Conservation (phyloP, 2,329 filamentous ascomycete genomes). For the Neobulgaria alba region DNA sequence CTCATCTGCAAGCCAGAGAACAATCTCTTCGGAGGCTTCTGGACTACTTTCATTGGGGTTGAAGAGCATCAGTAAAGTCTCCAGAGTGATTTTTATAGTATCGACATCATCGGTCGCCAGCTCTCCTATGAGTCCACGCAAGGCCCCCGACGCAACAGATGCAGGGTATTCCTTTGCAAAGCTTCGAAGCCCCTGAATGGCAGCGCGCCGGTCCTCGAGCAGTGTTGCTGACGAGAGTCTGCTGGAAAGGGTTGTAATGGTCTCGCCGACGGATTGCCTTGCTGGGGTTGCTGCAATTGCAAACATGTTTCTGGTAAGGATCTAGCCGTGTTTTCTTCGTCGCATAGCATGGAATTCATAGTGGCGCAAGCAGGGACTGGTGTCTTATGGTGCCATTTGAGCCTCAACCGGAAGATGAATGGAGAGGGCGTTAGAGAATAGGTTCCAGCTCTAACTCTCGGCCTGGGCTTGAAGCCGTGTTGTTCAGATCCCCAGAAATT, state of each 20-base stretch:
- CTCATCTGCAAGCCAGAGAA: constrained; percentile 92
- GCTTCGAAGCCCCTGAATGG: constrained; percentile 85
- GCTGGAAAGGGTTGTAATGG: constrained; percentile 81
- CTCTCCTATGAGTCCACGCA: constrained; percentile 78
- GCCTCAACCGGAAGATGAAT: too few relatives aligned
- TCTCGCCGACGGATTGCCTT: constrained; percentile 92
- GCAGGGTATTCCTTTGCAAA: constrained; percentile 96
- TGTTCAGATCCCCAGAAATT: not conserved
- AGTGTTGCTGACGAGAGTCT: constrained; percentile 83
- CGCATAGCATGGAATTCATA: not conserved
- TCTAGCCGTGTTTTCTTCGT: too few relatives aligned
- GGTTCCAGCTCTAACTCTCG: too few relatives aligned
- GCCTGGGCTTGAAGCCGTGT: not conserved
- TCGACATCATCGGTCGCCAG: constrained; percentile 91
- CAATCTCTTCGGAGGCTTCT: constrained; percentile 93
- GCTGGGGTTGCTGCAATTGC: constrained; percentile 67
- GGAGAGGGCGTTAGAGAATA: too few relatives aligned
- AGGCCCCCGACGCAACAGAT: constrained; percentile 86
- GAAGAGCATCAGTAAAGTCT: constrained; percentile 93
- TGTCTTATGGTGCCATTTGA: not conserved
- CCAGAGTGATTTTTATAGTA: constrained; percentile 88
- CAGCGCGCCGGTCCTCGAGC: constrained; percentile 86
- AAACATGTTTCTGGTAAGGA: constrained; percentile 40
- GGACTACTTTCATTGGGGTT: constrained; percentile 62
- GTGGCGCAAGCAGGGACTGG: not conserved